Base-by-base conservation (phyloP, 2,329 filamentous ascomycete species). In the Penicillium sp. region DNA sequence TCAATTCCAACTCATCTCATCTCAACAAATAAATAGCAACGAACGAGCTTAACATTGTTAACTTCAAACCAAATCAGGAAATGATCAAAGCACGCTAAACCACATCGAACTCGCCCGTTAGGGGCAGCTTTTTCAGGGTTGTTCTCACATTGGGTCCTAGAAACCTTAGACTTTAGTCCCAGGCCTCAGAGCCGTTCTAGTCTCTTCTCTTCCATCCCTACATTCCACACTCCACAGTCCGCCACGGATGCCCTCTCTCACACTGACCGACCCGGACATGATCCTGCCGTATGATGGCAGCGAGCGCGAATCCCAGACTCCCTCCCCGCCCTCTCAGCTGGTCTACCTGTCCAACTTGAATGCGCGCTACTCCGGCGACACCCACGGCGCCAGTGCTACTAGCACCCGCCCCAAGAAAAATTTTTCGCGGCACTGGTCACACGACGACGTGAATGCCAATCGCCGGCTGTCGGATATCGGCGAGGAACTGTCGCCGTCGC, bases 261-360 rank as follows among this genome's bases (percentile, higher is more conserved):
- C 91, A 2, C 76, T 96, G 63, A 95, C 89, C 48, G 95, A 95
- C 69, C 89, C 90, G 45, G 91, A 95, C 68, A 91, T 95, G 89
- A 95, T 96, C 62, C 75, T 96, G 45, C 91, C 91, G 53, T 84
- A 87, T 66, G 83, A 85, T 64, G 81, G 83, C 57, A 78, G 78
- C 55, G 68, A 70, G 52, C 69, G 68, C 58, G 64, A 70, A 58
- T 66, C 67, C 66, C 80, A 67, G 57, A 75, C 68, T 67, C 75
- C 67, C 71, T 79, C 64, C 75, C 78, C 66, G 73, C 78, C 65
- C 72, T 81, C 67, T 64, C 75, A 62, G 70, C 72, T 64, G 73
- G 78, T 50, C 50, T 72, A 72, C 32, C 66, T 77, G 31, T 75
- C 74, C 20, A 73, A 57, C 68, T 68, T 63, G 43, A 65, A 66